Evolutionary conservation across 345 rosid genomes (phyloP), one percentile per base, ranked within the genome.

Genomic region (Gossypium mustelinum): DNA sequence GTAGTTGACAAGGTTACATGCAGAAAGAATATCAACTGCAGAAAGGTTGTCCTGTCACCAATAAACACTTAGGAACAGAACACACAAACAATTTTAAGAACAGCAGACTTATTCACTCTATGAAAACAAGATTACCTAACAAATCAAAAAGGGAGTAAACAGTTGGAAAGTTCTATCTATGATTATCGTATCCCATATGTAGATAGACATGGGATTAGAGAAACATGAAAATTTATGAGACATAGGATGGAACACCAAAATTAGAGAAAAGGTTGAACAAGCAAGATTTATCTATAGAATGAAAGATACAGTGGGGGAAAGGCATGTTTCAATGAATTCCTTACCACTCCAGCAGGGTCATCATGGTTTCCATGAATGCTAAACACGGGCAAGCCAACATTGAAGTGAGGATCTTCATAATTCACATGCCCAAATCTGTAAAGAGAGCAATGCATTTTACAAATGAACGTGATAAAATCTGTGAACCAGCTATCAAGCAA

Each of bases 331-430:
- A 20, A 4, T 51, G 27, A 75, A 54, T 41, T 24, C 48, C 25
- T 66, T 88, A 94, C 98, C 93, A 94, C 99, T 81, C 99, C 99
- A 74, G 99, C 99, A 74, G 99, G 99, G 82, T 94, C 99, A 82
- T 94, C 99, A 83, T 94, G 99, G 86, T 94, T 93, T 85, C 99
- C 99, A 86, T 94, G 99, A 77, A 94, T 94, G 73, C 93, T 94
- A 79, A 94, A 93, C 63, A 94, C 97, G 2, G 99, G 99, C 83
- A 94, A 83, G 51, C 99, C 99, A 77, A 94, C 96, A 81, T 93
- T 94, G 84, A 91, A 94, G 84, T 94, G 97, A 65, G 98, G 98
- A 81, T 94, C 99, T 85, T 94, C 99, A 82, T 92, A 94, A 84
- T 94, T 94, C 74, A 94, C 99, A 80, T 94, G 99, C 60, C 98